Evolutionary conservation across 2,329 filamentous ascomycete species (phyloP).

Genomic region (Reticulascus tulasneorum): DNA sequence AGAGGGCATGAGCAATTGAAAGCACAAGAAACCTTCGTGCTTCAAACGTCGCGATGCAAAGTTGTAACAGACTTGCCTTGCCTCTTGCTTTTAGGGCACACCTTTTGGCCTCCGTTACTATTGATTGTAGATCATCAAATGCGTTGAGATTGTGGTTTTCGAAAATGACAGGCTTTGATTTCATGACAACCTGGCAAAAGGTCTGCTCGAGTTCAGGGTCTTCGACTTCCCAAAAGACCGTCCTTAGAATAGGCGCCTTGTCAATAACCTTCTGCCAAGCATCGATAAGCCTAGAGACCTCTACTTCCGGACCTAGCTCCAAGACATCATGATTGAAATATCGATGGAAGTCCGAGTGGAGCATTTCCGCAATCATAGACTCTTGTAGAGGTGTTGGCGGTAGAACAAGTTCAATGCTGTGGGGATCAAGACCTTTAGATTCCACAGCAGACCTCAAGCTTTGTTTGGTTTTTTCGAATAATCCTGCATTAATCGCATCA

Average conservation of each 20-base stretch:
- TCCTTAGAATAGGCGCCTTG: slow-evolving; percentile 68
- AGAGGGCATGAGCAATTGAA: slow-evolving; percentile 81
- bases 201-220: slow-evolving; percentile 50
- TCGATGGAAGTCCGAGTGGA: slow-evolving; percentile 64
- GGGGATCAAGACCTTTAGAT: slow-evolving; percentile 27
- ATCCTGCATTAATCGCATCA: neutral
- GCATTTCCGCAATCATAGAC: slow-evolving; percentile 78
- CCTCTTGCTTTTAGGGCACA: slow-evolving; percentile 34
- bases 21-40: slow-evolving; percentile 48
- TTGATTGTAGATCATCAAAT: slow-evolving; percentile 24
- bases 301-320: slow-evolving; percentile 49
- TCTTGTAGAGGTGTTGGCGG: slow-evolving; percentile 84
- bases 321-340: slow-evolving; percentile 88
- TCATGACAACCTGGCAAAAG: slow-evolving; percentile 46
- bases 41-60: slow-evolving; percentile 35
- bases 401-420: slow-evolving; percentile 54
- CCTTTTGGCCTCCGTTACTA: slow-evolving; percentile 32
- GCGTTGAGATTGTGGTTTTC: slow-evolving; percentile 20
- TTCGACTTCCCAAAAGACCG: slow-evolving; percentile 64
- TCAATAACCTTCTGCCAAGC: slow-evolving; percentile 62
- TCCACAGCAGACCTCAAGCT: slow-evolving; percentile 35
- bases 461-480: slow-evolving; percentile 18
- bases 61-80: slow-evolving; percentile 40
- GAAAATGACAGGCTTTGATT: slow-evolving; percentile 16
- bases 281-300: slow-evolving; percentile 50